Evolutionary conservation across 2,329 filamentous ascomycete species (phyloP).

Genomic region (Clonostachys chloroleuca): DNA sequence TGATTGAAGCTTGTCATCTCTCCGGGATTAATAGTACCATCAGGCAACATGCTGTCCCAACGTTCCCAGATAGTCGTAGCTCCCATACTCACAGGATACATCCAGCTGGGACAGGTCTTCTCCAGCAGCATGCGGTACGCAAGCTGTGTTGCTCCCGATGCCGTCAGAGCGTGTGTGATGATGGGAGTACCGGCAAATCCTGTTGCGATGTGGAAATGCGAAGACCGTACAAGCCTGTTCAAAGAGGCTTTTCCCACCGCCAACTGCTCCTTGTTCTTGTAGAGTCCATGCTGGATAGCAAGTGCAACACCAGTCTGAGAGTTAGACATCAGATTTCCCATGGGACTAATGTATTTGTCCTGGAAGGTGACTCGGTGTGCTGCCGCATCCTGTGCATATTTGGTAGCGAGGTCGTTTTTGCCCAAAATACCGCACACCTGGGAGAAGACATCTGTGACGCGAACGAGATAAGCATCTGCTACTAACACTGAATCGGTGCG

Average conservation of each 20-base stretch:
- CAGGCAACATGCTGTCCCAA: slow-evolving; percentile 39
- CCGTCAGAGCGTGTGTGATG: not conserved
- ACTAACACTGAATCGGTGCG: not conserved
- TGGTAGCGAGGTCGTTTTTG: not conserved
- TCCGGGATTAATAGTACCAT: slow-evolving; percentile 37
- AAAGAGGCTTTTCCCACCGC: too few species aligned
- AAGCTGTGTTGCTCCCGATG: slow-evolving; percentile 7
- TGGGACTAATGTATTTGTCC: not conserved
- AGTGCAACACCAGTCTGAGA: not conserved
- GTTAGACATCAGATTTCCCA: not conserved
- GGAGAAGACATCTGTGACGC: not conserved
- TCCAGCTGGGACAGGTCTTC: slow-evolving; percentile 36
- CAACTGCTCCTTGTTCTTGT: not conserved
- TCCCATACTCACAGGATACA: slow-evolving; percentile 39
- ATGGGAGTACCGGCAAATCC: not conserved
- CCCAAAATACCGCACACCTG: not conserved
- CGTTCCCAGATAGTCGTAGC: slow-evolving; percentile 46
- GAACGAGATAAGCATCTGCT: not conserved
- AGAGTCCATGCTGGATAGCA: not conserved
- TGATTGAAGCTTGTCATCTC: slow-evolving; percentile 48
- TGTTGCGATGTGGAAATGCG: not conserved
- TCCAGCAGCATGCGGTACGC: slow-evolving; percentile 44
- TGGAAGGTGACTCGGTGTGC: not conserved
- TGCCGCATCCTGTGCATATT: not conserved
- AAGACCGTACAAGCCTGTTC: not conserved